Percentiles rank a stretch among this genome's conserved stretches.
These are phyloP conservation scores for Pythium plurisporium DNA, from an alignment of 352 stramenopile genomes.

Conservation along the genomic window DNA sequence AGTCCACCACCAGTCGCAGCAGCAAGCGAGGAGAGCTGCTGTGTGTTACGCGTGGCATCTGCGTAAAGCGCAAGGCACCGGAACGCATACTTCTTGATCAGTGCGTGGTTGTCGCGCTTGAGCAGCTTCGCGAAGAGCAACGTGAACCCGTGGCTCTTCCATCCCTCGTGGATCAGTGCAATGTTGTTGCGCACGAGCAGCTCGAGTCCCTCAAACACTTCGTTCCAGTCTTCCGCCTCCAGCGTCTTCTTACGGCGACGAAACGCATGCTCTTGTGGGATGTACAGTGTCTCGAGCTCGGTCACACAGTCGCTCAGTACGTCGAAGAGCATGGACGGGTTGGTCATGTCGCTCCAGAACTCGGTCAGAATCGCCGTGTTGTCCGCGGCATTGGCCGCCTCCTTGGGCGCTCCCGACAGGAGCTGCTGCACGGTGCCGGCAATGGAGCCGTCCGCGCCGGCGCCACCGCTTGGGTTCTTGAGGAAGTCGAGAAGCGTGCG, in stretches of 20 bases:
- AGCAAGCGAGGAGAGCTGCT: conserved; percentile 47
- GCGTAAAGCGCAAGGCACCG: conserved; percentile 78
- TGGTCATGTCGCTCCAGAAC: conserved; percentile 73
- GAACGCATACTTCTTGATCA: conserved; percentile 90
- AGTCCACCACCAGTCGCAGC: background rate
- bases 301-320: conserved; percentile 79
- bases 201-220: conserved; percentile 85
- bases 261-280: conserved; percentile 77
- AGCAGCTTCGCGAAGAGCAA: conserved; percentile 83
- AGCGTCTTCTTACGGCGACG: conserved; percentile 78
- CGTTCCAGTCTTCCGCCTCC: conserved; percentile 85
- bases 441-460: conserved; percentile 50
- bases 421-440: conserved; percentile 66
- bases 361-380: conserved; percentile 49
- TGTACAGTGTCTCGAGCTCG: conserved; percentile 81
- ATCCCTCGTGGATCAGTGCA: conserved; percentile 61
- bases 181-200: conserved; percentile 77
- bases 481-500: conserved; percentile 82
- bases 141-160: conserved; percentile 78
- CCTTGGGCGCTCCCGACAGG: conserved; percentile 45
- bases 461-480: conserved; percentile 39
- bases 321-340: conserved; percentile 66
- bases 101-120: conserved; percentile 79
- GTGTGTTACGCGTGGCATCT: conserved; percentile 67
- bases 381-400: conserved; percentile 32